phyloP scores from a whole-genome alignment of 768 basidiomycete species.

The Podaxis sp. region DNA sequence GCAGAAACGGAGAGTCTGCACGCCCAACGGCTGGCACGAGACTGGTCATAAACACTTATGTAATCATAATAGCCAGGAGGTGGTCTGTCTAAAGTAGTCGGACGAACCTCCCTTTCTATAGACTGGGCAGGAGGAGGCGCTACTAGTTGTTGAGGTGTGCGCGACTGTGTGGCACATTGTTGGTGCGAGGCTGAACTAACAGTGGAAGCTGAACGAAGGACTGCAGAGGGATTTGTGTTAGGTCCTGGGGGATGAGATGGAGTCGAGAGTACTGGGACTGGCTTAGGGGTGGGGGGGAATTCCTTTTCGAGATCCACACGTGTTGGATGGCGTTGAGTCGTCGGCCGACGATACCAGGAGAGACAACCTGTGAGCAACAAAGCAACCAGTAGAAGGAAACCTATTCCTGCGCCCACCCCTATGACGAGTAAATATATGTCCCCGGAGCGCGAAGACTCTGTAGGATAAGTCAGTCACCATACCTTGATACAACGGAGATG shows the following conservation, averaged over 20 bases:
- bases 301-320: background rate
- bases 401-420: background rate
- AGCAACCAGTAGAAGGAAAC: background rate
- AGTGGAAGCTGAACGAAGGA: background rate
- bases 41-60: background rate
- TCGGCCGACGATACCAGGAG: background rate
- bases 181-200: background rate
- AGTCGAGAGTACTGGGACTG: background rate
- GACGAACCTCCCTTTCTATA: background rate
- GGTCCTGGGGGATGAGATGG: background rate
- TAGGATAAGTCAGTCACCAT: background rate
- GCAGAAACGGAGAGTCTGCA: background rate
- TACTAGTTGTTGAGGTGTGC: background rate
- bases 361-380: background rate
- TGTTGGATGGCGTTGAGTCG: no score
- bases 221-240: background rate
- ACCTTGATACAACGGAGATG: background rate
- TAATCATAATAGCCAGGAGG: conserved; percentile 6
- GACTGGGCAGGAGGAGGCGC: background rate
- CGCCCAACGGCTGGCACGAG: background rate
- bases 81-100: background rate
- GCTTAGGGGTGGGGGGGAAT: background rate
- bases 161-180: background rate
- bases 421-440: background rate
- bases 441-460: background rate